Evolutionary conservation across 2,329 filamentous ascomycete genomes (phyloP).

Genomic region (Clarireedia homoeocarpa): DNA sequence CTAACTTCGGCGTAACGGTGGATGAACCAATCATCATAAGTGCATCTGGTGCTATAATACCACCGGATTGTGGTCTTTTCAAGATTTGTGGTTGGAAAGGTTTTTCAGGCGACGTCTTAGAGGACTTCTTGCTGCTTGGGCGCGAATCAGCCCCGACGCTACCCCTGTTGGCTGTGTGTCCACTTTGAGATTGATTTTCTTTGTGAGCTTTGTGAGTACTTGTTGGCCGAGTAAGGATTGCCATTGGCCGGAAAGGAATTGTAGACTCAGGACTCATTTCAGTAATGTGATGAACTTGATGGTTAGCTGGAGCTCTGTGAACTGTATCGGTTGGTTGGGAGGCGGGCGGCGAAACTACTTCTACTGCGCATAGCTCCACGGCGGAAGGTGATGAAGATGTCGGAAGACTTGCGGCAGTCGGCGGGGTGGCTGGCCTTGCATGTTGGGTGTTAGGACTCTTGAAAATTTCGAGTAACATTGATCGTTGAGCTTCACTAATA

Average conservation of each 20-base stretch:
- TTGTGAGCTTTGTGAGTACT: slow-evolving; percentile 12
- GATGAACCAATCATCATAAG: not conserved
- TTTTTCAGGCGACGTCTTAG: slow-evolving; percentile 29
- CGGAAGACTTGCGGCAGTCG: slow-evolving; percentile 19
- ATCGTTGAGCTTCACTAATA: slow-evolving; percentile 24
- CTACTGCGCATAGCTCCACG: slow-evolving; percentile 28
- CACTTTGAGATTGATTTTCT: too few relatives aligned
- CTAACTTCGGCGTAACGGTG: not conserved
- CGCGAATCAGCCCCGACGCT: not conserved
- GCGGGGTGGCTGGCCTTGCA: slow-evolving; percentile 10
- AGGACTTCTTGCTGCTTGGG: not conserved
- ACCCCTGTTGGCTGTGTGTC: too few relatives aligned
- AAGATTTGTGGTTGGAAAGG: slow-evolving; percentile 46
- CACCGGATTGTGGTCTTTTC: slow-evolving; percentile 38
- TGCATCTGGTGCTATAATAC: slow-evolving; percentile 12
- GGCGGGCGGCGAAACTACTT: slow-evolving; percentile 18
- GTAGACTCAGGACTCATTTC: slow-evolving; percentile 23
- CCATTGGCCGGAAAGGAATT: slow-evolving; percentile 23
- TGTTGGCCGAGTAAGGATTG: slow-evolving; percentile 24
- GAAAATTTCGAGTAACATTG: slow-evolving; percentile 25
- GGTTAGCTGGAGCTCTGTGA: slow-evolving; percentile 10
- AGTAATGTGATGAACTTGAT: not conserved
- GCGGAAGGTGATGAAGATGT: slow-evolving; percentile 23
- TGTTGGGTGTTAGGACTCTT: slow-evolving; percentile 23
- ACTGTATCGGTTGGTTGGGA: not conserved